phyloP scores from a whole-genome alignment of 2,329 filamentous ascomycete species.

The Trichoderma cornu-damae region DNA sequence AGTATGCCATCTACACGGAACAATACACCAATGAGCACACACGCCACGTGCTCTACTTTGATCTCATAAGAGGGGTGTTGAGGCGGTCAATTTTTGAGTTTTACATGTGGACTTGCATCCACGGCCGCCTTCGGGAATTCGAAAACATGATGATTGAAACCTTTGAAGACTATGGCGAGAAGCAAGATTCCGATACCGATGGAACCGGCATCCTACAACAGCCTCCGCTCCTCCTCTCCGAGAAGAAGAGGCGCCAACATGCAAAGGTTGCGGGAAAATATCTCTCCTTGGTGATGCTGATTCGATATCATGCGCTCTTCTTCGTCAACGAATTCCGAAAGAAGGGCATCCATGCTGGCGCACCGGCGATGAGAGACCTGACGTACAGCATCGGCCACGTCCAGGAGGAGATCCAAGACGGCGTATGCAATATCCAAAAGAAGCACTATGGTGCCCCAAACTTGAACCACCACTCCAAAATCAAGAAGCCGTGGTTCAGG shows the following conservation, averaged over 20 bases:
- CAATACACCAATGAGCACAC: neutral
- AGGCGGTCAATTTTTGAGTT: neutral
- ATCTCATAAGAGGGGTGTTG: neutral
- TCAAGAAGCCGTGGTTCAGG: neutral
- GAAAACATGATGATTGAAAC: neutral
- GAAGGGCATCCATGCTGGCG: constrained; percentile 24
- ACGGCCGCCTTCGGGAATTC: neutral
- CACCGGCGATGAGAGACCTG: constrained; percentile 20
- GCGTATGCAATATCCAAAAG: neutral
- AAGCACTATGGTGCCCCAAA: neutral
- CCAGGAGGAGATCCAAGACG: neutral
- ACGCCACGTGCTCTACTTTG: neutral
- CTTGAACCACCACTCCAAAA: neutral
- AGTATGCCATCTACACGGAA: neutral
- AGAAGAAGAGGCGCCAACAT: neutral
- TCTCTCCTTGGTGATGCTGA: neutral
- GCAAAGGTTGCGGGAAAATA: neutral
- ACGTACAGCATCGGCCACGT: neutral
- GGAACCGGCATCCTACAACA: neutral
- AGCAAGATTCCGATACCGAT: neutral
- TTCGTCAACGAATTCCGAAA: constrained; percentile 24
- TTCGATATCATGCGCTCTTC: constrained; percentile 22
- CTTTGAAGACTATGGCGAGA: neutral
- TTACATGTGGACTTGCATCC: neutral
- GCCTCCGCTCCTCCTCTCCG: neutral